phyloP scores from a whole-genome alignment of 768 basidiomycete genomes.

The Erythrobasidium yunnanense region DNA sequence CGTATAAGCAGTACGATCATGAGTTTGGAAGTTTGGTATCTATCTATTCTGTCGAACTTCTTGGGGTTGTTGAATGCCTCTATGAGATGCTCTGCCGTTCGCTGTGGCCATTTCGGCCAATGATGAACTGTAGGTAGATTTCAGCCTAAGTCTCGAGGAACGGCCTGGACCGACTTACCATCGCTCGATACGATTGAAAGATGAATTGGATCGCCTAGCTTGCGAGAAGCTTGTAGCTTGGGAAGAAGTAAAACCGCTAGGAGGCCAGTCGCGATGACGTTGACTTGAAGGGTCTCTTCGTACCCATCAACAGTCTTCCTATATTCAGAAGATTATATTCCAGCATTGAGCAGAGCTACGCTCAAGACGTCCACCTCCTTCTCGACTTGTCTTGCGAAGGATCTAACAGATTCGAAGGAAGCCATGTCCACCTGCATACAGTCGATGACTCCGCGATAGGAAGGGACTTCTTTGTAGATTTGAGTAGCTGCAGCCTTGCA shows the following conservation, averaged over 20 bases:
- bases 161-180: not conserved
- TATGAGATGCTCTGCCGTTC: not conserved
- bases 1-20: not conserved
- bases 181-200: not conserved
- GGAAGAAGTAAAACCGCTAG: not conserved
- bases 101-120: not conserved
- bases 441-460: not conserved
- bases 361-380: not conserved
- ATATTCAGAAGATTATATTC: not conserved
- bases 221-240: not conserved
- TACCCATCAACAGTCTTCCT: not conserved
- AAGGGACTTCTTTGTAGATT: not conserved
- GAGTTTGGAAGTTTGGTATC: not conserved
- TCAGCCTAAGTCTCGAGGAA: not conserved
- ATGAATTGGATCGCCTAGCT: too few species aligned
- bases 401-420: not conserved
- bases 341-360: not conserved
- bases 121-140: not conserved
- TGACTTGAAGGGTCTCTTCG: not conserved
- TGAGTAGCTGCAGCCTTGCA: not conserved
- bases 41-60: not conserved
- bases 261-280: not conserved
- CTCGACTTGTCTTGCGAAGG: not conserved
- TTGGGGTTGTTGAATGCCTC: not conserved
- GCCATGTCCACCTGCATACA: not conserved